Evolutionary conservation across 148 eudicot species (phyloP).

Genomic region (Fagopyrum homotropicum): DNA sequence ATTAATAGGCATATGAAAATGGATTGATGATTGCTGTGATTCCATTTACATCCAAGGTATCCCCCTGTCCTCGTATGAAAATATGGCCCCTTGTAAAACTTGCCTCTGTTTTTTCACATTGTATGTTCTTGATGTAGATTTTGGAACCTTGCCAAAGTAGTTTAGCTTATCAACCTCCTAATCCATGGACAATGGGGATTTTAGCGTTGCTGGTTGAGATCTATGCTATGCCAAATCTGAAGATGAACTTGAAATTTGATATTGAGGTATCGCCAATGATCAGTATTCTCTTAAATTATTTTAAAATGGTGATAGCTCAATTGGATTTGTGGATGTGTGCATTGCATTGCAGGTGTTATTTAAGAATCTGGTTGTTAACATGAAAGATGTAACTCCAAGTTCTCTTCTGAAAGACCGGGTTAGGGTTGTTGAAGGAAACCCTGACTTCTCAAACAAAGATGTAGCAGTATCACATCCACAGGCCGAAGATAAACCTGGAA

Average conservation of each 20-base stretch:
- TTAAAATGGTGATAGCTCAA: neutral
- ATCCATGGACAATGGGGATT: slow-evolving; percentile 96
- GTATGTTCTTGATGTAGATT: slow-evolving; percentile 34
- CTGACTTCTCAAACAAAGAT: slow-evolving; percentile 93
- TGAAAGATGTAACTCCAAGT: slow-evolving; percentile 68
- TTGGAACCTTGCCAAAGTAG: slow-evolving; percentile 84
- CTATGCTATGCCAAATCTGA: slow-evolving; percentile 88
- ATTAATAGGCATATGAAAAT: slow-evolving; percentile 80
- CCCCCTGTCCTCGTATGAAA: neutral
- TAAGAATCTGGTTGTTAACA: slow-evolving; percentile 73
- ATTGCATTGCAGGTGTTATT: slow-evolving; percentile 61
- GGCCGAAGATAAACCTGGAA: slow-evolving; percentile 47
- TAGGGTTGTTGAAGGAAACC: slow-evolving; percentile 79
- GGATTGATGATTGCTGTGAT: slow-evolving; percentile 96
- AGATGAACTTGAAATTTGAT: slow-evolving; percentile 97
- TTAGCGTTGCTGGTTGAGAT: slow-evolving; percentile 83
- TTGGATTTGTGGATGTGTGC: neutral
- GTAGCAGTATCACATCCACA: slow-evolving; percentile 44
- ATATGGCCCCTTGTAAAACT: neutral
- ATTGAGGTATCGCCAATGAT: slow-evolving; percentile 56
- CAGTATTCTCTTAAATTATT: neutral
- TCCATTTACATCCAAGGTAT: slow-evolving; percentile 96
- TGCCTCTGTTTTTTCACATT: neutral
- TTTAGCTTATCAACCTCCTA: slow-evolving; percentile 88
- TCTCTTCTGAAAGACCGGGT: slow-evolving; percentile 72